Base-by-base conservation (phyloP, 2,329 filamentous ascomycete species). In the Talaromyces amestolkiae region DNA sequence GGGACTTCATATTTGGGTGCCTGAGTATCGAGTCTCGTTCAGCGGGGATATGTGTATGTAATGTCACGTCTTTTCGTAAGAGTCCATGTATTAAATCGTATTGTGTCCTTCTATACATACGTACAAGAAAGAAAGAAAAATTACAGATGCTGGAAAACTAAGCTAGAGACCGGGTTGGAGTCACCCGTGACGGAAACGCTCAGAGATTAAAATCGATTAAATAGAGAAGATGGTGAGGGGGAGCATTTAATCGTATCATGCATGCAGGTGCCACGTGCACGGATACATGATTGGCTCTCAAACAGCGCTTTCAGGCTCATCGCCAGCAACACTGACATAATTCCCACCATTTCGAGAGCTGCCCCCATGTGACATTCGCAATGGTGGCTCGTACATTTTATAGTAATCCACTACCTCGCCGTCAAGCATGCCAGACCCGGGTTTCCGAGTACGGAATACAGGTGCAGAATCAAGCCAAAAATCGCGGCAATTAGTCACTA, bases 381-480 rank as follows among this genome's bases (percentile, higher is more conserved):
- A 80, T 6, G 94, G 94, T 22, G 89, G 87, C 77, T 98, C 94
- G 78, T 97, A 99, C 84, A 98, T 87, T 65, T 86, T 86, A 22
- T 91, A 91, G 77, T 97, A 99, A 79, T 97, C 92, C 56, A 99
- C 87, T 45, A 85, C 81, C 72, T 91, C 85, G 2, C 95, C 94
- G 15, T 88, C 91, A 8, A 99, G 80, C 75, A 93, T 80, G 0
- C 91, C 93, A 51, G 84, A 84, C 13, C 93, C 93, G 60, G 86
- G 89, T 72, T 91, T 87, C 65, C 90, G 85, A 71, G 84, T 87
- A 11, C 90, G 88, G 75, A 97, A 94, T 19, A 96, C 77, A 0
- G 94, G 91, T 2, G 91, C 89, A 1, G 91, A 88, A 75, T 98
- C 95, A 72, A 91, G 94, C 92, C 93, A 98, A 76, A 99, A 99